phyloP scores from a whole-genome alignment of 2,329 filamentous ascomycete species.

The Xenosphaeropsis pyriputrescens region DNA sequence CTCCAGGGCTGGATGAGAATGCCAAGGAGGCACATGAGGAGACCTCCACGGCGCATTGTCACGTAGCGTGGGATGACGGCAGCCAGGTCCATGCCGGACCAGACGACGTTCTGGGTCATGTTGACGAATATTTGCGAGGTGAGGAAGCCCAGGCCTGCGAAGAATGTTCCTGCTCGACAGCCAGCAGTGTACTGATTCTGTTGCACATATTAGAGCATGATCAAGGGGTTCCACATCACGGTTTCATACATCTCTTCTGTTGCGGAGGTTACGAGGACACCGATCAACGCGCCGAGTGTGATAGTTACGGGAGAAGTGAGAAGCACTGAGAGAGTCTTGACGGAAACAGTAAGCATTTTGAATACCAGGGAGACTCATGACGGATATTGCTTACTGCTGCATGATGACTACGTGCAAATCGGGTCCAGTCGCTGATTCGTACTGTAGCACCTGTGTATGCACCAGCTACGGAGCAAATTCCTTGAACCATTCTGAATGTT shows the following conservation, averaged over 20 bases:
- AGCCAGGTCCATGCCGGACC: constrained; percentile 35
- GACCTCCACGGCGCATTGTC: constrained; percentile 30
- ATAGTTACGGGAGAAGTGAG: constrained; percentile 24
- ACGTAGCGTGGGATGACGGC: constrained; percentile 28
- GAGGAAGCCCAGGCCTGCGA: constrained; percentile 27
- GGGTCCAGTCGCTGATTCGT: constrained; percentile 16
- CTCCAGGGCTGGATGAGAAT: neutral
- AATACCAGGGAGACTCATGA: no score
- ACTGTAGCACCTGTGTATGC: no score
- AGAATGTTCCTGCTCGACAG: constrained; percentile 28
- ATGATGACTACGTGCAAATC: constrained; percentile 14
- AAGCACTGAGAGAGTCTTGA: constrained; percentile 21
- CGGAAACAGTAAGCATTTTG: no score
- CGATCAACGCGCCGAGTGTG: constrained; percentile 22
- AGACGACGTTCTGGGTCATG: constrained; percentile 30
- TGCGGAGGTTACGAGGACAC: constrained; percentile 34
- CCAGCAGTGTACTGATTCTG: constrained; percentile 20
- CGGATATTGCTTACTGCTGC: constrained; percentile 9
- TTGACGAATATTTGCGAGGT: constrained; percentile 29
- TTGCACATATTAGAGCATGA: constrained; percentile 27
- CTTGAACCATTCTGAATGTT: constrained; percentile 6
- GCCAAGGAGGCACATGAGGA: constrained; percentile 17
- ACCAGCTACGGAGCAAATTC: neutral
- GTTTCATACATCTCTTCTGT: constrained; percentile 33
- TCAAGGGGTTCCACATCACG: constrained; percentile 28